These are phyloP conservation scores for Saccharomycopsis crataegensis DNA, from an alignment of 1,139 yeast genomes.

Conservation along the genomic window DNA sequence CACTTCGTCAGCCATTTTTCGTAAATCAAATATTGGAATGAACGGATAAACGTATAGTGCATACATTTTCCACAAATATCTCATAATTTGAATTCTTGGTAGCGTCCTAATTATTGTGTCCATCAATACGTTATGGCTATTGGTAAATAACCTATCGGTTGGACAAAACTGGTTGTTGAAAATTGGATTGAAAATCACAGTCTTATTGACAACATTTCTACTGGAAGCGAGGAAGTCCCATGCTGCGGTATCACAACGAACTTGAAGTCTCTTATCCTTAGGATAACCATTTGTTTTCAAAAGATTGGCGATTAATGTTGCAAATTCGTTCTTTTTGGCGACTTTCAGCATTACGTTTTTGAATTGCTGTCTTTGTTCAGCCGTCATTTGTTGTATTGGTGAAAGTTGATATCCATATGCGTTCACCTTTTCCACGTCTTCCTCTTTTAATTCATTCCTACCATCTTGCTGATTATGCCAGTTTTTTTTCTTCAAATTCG, in stretches of 20 bases:
- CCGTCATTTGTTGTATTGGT: background rate
- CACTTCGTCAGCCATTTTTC: conserved; percentile 1
- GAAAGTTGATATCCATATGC: background rate
- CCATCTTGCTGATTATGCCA: background rate
- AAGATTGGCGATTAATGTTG: conserved; percentile 7
- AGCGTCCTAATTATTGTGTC: conserved; percentile 2
- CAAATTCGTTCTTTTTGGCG: conserved; percentile 13
- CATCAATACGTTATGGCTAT: background rate
- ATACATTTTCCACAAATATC: conserved; percentile 13
- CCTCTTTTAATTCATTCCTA: too few relatives aligned
- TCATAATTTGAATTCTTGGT: conserved; percentile 7
- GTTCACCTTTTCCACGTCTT: background rate
- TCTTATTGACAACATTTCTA: background rate
- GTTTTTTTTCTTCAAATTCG: background rate
- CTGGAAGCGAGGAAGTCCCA: conserved; percentile 1
- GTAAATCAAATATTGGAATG: conserved; percentile 13
- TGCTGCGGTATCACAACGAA: conserved; percentile 10
- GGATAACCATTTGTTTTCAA: conserved; percentile 1
- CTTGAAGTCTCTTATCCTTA: conserved; percentile 3
- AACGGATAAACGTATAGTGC: conserved; percentile 12
- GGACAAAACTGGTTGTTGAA: conserved; percentile 1
- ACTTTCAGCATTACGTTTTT: background rate
- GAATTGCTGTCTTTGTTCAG: background rate
- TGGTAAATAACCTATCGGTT: background rate
- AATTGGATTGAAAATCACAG: background rate